Percentiles rank a stretch among this genome's conserved stretches.
phyloP scores from a whole-genome alignment of 768 basidiomycete species.

The Kwoniella dendrophila region DNA sequence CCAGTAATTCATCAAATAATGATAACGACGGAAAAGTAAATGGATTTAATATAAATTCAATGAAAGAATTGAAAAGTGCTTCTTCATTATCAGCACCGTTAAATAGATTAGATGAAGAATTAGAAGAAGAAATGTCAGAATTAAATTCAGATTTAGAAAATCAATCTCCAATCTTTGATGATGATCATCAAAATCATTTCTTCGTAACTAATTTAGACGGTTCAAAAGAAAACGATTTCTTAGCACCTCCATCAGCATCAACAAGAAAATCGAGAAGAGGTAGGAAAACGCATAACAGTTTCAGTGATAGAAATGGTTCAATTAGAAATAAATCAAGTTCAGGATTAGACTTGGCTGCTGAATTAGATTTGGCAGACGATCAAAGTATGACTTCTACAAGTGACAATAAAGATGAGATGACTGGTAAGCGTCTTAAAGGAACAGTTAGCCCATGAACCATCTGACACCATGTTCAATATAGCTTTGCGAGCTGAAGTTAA shows the following conservation, averaged over 20 bases:
- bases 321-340: no score
- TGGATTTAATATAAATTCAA: background rate
- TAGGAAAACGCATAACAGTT: constrained; percentile 6
- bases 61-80: constrained; percentile 1
- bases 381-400: constrained; percentile 2
- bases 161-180: constrained; percentile 35
- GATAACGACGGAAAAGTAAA: constrained; percentile 3
- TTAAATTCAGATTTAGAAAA: constrained; percentile 37
- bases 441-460: background rate
- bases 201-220: constrained; percentile 18
- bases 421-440: constrained; percentile 28
- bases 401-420: constrained; percentile 6
- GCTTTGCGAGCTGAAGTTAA: constrained; percentile 84
- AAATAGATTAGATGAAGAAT: constrained; percentile 31
- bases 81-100: constrained; percentile 12
- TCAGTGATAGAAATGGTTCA: constrained; percentile 18
- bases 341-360: constrained; percentile 65
- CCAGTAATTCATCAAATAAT: no score
- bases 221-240: background rate
- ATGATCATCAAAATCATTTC: constrained; percentile 20
- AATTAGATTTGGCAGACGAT: constrained; percentile 86
- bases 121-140: constrained; percentile 37
- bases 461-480: constrained; percentile 31
- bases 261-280: constrained; percentile 7
- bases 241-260: constrained; percentile 12